These are phyloP conservation scores for Fusarium algeriense DNA, from an alignment of 2,329 filamentous ascomycete genomes.

Conservation along the genomic window DNA sequence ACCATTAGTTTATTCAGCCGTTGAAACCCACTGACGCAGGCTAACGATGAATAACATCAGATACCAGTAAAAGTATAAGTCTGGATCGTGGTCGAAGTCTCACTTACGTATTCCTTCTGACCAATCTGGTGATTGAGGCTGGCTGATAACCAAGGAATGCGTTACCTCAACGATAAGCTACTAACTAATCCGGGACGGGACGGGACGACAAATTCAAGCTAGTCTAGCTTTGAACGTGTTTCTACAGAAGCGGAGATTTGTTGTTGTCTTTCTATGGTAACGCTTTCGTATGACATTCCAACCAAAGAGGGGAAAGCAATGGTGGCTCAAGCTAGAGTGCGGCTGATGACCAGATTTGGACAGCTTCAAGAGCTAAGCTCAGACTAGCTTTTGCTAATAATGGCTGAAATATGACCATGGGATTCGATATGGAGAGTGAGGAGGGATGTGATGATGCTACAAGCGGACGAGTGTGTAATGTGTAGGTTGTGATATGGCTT, in stretches of 20 bases:
- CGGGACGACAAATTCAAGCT: not conserved
- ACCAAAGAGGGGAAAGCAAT: not conserved
- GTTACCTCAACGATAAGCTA: not conserved
- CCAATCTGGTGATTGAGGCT: not conserved
- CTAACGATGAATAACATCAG: no score
- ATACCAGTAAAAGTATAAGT: not conserved
- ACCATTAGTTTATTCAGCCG: not conserved
- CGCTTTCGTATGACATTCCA: slow-evolving; percentile 1
- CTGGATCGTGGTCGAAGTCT: not conserved
- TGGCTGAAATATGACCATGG: not conserved
- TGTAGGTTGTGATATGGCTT: not conserved
- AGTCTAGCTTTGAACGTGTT: not conserved
- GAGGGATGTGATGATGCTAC: not conserved
- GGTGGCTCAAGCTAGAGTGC: slow-evolving; percentile 1
- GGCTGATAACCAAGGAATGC: not conserved
- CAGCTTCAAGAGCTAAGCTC: not conserved
- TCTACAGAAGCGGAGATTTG: not conserved
- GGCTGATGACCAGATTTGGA: not conserved
- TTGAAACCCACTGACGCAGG: not conserved
- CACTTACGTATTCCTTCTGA: not conserved
- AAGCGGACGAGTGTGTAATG: not conserved
- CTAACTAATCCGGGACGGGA: not conserved
- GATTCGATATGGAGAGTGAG: not conserved
- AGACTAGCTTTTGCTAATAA: not conserved
- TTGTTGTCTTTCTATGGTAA: not conserved